These are phyloP conservation scores for Neonectria magnoliae DNA, from an alignment of 2,329 filamentous ascomycete species.

Conservation along the genomic window DNA sequence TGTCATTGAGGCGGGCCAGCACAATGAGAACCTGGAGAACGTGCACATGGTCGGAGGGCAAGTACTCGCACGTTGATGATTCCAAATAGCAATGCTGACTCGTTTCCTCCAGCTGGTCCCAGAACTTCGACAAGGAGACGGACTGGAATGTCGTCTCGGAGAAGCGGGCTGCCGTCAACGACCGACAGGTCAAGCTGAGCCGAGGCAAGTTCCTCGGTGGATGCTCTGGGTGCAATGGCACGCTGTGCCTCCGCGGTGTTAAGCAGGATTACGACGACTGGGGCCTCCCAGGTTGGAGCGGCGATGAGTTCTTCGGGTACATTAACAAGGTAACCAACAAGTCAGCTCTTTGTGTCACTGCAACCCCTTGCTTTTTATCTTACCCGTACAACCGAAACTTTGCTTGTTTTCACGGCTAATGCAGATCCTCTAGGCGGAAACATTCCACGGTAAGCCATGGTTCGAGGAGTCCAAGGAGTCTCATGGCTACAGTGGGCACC, in stretches of 20 bases:
- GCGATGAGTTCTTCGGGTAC: conserved; percentile 65
- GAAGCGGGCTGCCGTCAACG: conserved; percentile 50
- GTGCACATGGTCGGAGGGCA: conserved; percentile 62
- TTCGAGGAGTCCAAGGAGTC: conserved; percentile 58
- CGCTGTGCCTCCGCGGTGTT: conserved; percentile 58
- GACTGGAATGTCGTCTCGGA: conserved; percentile 62
- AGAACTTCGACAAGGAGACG: conserved; percentile 58
- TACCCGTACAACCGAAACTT: conserved; percentile 1
- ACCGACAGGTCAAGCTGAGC: conserved; percentile 57
- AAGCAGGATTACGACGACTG: conserved; percentile 65
- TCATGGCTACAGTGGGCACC: conserved; percentile 62
- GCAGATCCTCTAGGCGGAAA: conserved; percentile 55
- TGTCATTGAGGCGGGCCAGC: conserved; percentile 51
- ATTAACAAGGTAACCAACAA: conserved; percentile 61
- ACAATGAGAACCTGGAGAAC: conserved; percentile 57
- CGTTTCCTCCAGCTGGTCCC: conserved; percentile 48
- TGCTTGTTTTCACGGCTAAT: conserved; percentile 1
- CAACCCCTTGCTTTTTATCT: not conserved
- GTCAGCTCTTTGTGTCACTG: not conserved
- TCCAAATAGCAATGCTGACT: not conserved
- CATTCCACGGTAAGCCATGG: conserved; percentile 67
- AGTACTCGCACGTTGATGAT: conserved; percentile 17
- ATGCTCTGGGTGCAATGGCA: conserved; percentile 60
- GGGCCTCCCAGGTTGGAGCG: conserved; percentile 64
- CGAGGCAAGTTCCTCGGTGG: conserved; percentile 61